These are phyloP conservation scores for Starmerella asiatica DNA, from an alignment of 805 yeast genomes.

Conservation along the genomic window DNA sequence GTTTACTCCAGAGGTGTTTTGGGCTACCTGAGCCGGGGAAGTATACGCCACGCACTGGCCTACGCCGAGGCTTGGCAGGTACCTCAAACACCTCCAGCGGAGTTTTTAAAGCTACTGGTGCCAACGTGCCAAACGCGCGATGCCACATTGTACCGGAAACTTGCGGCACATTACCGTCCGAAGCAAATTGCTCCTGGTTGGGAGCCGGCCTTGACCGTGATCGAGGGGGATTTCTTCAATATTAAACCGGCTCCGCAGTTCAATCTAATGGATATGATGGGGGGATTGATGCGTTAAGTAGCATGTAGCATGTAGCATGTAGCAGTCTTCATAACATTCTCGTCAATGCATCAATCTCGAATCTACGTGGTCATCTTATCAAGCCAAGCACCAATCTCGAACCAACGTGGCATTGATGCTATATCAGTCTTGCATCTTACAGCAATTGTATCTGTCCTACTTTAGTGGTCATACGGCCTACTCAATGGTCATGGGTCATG, in stretches of 20 bases:
- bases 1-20: constrained; percentile 49
- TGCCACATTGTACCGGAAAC: constrained; percentile 40
- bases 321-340: too few relatives aligned
- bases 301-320: too few relatives aligned
- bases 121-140: constrained; percentile 43
- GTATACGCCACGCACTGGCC: constrained; percentile 44
- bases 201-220: constrained; percentile 34
- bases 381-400: too few relatives aligned
- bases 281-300: constrained; percentile 38
- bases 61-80: constrained; percentile 25
- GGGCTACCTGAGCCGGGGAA: constrained; percentile 57
- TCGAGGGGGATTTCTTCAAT: constrained; percentile 53
- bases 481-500: too few relatives aligned
- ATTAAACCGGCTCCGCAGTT: constrained; percentile 40
- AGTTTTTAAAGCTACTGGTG: constrained; percentile 56
- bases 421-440: too few relatives aligned
- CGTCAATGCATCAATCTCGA: too few relatives aligned
- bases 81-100: constrained; percentile 25
- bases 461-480: too few relatives aligned
- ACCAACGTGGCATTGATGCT: too few relatives aligned
- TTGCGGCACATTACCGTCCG: constrained; percentile 39
- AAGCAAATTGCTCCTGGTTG: constrained; percentile 26
- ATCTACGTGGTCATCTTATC: too few relatives aligned
- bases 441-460: too few relatives aligned
- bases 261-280: constrained; percentile 62